phyloP scores from a whole-genome alignment of 2,329 filamentous ascomycete genomes.

The Aspergillus amoenus region DNA sequence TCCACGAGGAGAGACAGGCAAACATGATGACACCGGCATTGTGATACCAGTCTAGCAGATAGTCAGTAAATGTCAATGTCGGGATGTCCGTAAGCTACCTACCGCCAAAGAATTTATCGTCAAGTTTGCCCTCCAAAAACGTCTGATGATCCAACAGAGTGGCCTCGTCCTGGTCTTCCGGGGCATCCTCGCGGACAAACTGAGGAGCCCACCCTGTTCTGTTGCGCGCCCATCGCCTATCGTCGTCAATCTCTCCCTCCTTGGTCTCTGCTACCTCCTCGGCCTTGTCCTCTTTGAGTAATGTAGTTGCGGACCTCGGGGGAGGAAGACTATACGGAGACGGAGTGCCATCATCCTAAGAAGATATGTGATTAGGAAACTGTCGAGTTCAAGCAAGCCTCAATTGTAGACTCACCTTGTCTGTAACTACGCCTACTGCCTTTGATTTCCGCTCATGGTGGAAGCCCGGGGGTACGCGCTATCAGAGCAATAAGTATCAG shows the following conservation, averaged over 20 bases:
- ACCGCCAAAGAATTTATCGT: constrained; percentile 90
- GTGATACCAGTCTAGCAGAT: constrained; percentile 85
- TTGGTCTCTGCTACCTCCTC: constrained; percentile 51
- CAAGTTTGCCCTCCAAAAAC: constrained; percentile 76
- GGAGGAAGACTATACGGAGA: constrained; percentile 76
- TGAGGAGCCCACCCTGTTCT: constrained; percentile 84
- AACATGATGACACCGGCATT: constrained; percentile 94
- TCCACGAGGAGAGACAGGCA: constrained; percentile 85
- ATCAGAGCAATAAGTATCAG: constrained; percentile 9
- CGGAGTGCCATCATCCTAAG: constrained; percentile 63
- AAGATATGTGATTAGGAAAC: constrained; percentile 2
- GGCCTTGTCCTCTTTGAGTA: constrained; percentile 57
- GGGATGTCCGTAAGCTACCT: constrained; percentile 27
- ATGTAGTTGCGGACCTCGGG: constrained; percentile 58
- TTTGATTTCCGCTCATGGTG: constrained; percentile 50
- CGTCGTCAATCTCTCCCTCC: constrained; percentile 52
- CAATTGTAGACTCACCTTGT: constrained; percentile 54
- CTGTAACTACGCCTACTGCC: constrained; percentile 64
- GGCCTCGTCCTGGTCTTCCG: constrained; percentile 55
- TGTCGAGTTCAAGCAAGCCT: neutral
- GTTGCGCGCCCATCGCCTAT: constrained; percentile 57
- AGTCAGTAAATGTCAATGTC: constrained; percentile 5
- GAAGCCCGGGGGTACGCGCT: constrained; percentile 66
- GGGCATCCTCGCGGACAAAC: constrained; percentile 63
- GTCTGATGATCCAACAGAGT: constrained; percentile 85